phyloP scores from a whole-genome alignment of 306 rosid species.

The Oemleria cerasiformis region DNA sequence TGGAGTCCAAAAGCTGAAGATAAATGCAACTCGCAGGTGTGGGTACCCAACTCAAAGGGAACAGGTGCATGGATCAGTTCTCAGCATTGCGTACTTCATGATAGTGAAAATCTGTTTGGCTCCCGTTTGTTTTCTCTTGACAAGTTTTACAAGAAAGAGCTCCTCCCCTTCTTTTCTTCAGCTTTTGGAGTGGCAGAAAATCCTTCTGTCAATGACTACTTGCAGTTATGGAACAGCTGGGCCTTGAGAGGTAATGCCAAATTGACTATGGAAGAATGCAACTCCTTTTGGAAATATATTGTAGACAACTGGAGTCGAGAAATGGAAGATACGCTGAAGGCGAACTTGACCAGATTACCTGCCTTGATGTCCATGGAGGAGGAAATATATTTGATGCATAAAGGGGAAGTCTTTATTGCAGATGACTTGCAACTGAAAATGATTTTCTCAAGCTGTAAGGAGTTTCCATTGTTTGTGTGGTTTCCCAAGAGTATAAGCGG shows the following conservation, averaged over 20 bases:
- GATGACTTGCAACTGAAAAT: constrained; percentile 24
- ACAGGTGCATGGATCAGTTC: constrained; percentile 19
- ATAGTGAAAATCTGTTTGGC: constrained; percentile 5
- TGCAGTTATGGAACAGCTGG: constrained; percentile 26
- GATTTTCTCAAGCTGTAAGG: constrained; percentile 3
- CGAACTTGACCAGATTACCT: constrained; percentile 8
- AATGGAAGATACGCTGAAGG: not conserved
- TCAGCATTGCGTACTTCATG: constrained; percentile 19
- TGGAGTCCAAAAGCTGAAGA: constrained; percentile 10
- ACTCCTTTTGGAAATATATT: constrained; percentile 1
- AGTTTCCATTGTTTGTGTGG: constrained; percentile 20
- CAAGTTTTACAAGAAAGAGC: constrained; percentile 8
- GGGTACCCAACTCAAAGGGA: constrained; percentile 11
- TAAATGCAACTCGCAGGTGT: constrained; percentile 3
- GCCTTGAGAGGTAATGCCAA: not conserved
- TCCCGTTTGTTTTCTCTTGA: constrained; percentile 17
- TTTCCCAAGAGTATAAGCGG: not conserved
- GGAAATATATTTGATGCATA: constrained; percentile 11
- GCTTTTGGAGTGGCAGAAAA: constrained; percentile 16
- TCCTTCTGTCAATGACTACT: constrained; percentile 21
- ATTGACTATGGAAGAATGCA: constrained; percentile 11
- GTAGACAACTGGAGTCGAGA: constrained; percentile 15
- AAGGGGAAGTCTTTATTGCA: constrained; percentile 12
- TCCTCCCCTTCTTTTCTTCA: constrained; percentile 23
- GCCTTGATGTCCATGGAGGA: not conserved